Base-by-base conservation (phyloP, 2,329 filamentous ascomycete species). In the Talaromyces pinophilus region DNA sequence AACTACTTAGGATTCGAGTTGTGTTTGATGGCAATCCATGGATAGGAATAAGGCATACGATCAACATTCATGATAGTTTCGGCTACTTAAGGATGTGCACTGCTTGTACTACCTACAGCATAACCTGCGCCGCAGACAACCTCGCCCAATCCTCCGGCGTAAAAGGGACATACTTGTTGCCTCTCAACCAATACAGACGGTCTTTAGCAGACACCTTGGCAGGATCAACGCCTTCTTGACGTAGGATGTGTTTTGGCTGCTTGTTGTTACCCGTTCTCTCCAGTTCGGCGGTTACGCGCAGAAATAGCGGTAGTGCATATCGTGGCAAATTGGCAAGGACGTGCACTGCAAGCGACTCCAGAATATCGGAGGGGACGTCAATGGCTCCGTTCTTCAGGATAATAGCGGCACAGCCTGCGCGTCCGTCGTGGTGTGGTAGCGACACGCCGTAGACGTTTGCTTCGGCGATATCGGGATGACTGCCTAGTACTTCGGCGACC, bases 361-460 rank as follows among this genome's bases (percentile, higher is more conserved):
- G 78, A 0, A 83, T 73, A 8, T 81, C 76, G 1, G 80, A 74
- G 3, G 76, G 72, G 0, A 77, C 77, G 35, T 76, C 71, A 63
- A 72, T 69, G 0, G 73, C 71, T 3, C 70, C 79, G 25, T 82
- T 80, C n/a, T 82, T 80, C 13, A 87, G 78, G 7, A 92, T 80
- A 1, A 96, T 78, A 6, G 91, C 90, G 0, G 89, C 92, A 72
- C 93, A 96, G 1, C 93, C 93, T 0, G 92, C 92, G 30, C 92
- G 85, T 19, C 92, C 92, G 72, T 96, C 92, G 73, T 96, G 92
- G 70, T 91, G 84, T 0, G 92, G 92, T 7, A 96, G 79, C 50
- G 87, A 78, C 2, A 96, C 91, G 44, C 92, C 92, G 73, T 96
- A 96, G 33, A 96, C 92, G 71, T 96, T 96, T 38, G 91, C 90